Evolutionary conservation across 306 rosid genomes (phyloP).

Genomic region (Oxytropis ochrocephala): DNA sequence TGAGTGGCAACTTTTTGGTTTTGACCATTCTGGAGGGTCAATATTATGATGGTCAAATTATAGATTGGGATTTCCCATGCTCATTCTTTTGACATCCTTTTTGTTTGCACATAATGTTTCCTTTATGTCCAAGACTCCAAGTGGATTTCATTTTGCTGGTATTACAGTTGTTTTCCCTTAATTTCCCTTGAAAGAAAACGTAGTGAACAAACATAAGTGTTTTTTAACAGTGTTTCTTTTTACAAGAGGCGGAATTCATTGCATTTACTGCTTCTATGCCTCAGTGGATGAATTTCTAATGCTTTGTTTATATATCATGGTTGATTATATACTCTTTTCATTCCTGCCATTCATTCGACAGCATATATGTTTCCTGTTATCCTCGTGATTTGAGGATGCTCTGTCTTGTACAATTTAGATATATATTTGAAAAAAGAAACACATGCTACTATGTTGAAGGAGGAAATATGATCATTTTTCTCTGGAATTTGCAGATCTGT

Average conservation of each 20-base stretch:
- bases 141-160: conserved; percentile 8
- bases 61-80: not conserved
- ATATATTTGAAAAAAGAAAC: conserved; percentile 1
- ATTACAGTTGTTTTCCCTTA: not conserved
- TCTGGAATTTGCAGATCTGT: conserved; percentile 57
- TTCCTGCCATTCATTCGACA: not conserved
- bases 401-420: conserved; percentile 2
- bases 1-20: not conserved
- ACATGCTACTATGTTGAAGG: not conserved
- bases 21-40: conserved; percentile 13
- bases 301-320: not conserved
- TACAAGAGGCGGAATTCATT: not conserved
- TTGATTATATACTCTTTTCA: conserved; percentile 13
- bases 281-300: conserved; percentile 5
- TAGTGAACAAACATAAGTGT: not conserved
- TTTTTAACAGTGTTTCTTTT: not conserved
- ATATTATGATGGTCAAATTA: not conserved
- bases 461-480: conserved; percentile 12
- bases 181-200: not conserved
- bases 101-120: not conserved
- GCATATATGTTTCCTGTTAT: not conserved
- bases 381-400: conserved; percentile 11
- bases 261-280: not conserved
- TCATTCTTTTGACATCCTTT: not conserved
- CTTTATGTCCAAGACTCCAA: not conserved